Base-by-base conservation (phyloP, 257 asterid species). In the Phtheirospermum japonicum region DNA sequence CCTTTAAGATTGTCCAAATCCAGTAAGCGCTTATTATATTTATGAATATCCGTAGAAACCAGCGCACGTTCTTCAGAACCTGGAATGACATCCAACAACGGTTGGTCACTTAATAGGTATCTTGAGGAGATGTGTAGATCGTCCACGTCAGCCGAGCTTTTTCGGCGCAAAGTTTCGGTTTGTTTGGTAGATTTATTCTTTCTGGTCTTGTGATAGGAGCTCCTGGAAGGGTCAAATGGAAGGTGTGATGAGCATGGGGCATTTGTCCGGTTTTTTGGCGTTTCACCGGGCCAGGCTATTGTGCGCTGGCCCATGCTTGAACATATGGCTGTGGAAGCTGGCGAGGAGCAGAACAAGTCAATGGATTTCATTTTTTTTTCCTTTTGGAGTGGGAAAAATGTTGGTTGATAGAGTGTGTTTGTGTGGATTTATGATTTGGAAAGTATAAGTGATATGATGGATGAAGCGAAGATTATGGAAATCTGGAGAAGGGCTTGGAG, bases 251-350 rank as follows among this genome's bases (percentile, higher is more conserved):
- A 85, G 65, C 95, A 83, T 4, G 95, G 87, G 3, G 67, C 61
- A 3, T 65, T 64, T 36, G 66, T 16, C 67, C 76, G 42, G 31
- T 48, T 66, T 72, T 53, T 14, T 49, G 49, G 7, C 17, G 18
- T 63, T 83, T 17, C 77, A 16, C 80, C 82, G 0, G 55, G 80
- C 2, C 86, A 85, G 72, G 78, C 76, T 52, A 82, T 76, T 75
- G 82, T 65, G 3, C 79, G 83, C 36, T 77, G 80, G 61, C 87
- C 89, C 76, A 74, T 82, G 86, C 86, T 84, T 13, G 96, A 77
- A 34, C 96, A 88, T 71, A 90, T 84, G 31, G 98, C 98, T 8
- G 96, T 90, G 26, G 98, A 84, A 17, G 94, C 87, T 0, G 89
- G 96, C 0, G 96, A 88, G 64, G 95, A 84, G 42, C 98, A 90